These are phyloP conservation scores for Cryptococcus sp. DNA, from an alignment of 1,284 basidiomycete genomes.

Conservation along the genomic window DNA sequence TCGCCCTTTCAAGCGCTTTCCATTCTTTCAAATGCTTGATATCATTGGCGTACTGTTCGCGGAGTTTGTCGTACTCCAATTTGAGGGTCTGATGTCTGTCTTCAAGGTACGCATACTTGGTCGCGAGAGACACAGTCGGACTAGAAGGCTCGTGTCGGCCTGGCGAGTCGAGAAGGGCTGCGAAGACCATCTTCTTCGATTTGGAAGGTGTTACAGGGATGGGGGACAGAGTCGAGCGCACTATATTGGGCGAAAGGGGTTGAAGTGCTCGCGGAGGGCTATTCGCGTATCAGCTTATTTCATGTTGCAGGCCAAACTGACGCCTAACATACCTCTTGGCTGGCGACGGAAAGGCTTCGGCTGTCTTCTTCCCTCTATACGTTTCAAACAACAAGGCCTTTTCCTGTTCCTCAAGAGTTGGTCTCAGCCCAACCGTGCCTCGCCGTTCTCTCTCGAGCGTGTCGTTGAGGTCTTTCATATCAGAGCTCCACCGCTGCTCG, in stretches of 20 bases:
- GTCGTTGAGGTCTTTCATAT: background rate
- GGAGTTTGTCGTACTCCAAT: conserved; percentile 25
- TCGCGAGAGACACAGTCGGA: conserved; percentile 7
- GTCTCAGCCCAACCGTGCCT: background rate
- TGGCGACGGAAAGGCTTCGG: background rate
- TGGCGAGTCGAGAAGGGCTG: conserved; percentile 6
- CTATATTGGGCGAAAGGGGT: conserved; percentile 22
- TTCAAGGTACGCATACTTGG: conserved; percentile 25
- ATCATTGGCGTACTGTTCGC: conserved; percentile 19
- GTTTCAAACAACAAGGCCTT: background rate
- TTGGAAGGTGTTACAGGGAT: conserved; percentile 14
- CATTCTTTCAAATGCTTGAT: conserved; percentile 40
- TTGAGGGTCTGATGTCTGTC: conserved; percentile 29
- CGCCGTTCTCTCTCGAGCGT: conserved; percentile 1
- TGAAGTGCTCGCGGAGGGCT: conserved; percentile 23
- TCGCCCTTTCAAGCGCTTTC: conserved; percentile 27
- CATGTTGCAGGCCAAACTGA: background rate
- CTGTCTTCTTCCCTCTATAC: background rate
- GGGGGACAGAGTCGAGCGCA: conserved; percentile 11
- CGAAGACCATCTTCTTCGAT: conserved; percentile 1
- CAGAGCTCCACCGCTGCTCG: background rate
- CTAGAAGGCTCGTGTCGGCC: background rate
- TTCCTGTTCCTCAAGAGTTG: conserved; percentile 4
- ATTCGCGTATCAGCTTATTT: background rate
- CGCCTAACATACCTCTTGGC: background rate